phyloP scores from a whole-genome alignment of 2,329 filamentous ascomycete species.

The Cadophora sp. region DNA sequence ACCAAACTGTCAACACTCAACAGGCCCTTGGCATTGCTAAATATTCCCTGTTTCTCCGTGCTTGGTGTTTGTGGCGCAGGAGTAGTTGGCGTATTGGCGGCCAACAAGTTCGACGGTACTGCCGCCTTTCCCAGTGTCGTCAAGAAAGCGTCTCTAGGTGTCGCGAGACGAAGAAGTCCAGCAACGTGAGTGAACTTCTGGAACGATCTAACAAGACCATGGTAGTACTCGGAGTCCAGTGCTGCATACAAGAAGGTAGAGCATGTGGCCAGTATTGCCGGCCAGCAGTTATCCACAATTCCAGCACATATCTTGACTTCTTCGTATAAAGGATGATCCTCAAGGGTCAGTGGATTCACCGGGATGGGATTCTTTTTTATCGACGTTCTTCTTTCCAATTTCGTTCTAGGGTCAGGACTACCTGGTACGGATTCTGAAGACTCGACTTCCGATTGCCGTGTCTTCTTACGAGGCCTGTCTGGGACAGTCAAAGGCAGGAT shows the following conservation, averaged over 20 bases:
- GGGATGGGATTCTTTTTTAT: slow-evolving; percentile 80
- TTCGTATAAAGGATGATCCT: slow-evolving; percentile 72
- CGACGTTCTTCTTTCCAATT: slow-evolving; percentile 66
- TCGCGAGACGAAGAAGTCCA: slow-evolving; percentile 81
- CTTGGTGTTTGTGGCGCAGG: slow-evolving; percentile 53
- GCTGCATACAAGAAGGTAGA: slow-evolving; percentile 95
- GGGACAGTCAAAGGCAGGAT: slow-evolving; percentile 90
- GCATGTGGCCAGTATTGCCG: slow-evolving; percentile 90
- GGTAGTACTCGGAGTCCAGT: slow-evolving; percentile 92
- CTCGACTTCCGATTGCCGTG: slow-evolving; percentile 36
- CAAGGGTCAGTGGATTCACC: slow-evolving; percentile 80
- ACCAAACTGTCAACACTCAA: slow-evolving; percentile 76
- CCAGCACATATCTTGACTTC: slow-evolving; percentile 80
- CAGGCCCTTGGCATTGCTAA: slow-evolving; percentile 74
- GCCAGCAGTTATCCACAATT: slow-evolving; percentile 93
- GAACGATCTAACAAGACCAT: slow-evolving; percentile 87
- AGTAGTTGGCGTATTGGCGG: slow-evolving; percentile 60
- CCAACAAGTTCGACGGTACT: slow-evolving; percentile 80
- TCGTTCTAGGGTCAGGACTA: slow-evolving; percentile 32
- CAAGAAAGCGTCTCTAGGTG: slow-evolving; percentile 91
- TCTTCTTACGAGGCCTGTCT: slow-evolving; percentile 64
- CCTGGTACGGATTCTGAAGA: slow-evolving; percentile 33
- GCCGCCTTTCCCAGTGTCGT: slow-evolving; percentile 94
- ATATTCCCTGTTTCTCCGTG: slow-evolving; percentile 60
- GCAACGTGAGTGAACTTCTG: slow-evolving; percentile 96